These are phyloP conservation scores for Microsporum audouinii DNA, from an alignment of 2,329 filamentous ascomycete genomes.

Conservation along the genomic window DNA sequence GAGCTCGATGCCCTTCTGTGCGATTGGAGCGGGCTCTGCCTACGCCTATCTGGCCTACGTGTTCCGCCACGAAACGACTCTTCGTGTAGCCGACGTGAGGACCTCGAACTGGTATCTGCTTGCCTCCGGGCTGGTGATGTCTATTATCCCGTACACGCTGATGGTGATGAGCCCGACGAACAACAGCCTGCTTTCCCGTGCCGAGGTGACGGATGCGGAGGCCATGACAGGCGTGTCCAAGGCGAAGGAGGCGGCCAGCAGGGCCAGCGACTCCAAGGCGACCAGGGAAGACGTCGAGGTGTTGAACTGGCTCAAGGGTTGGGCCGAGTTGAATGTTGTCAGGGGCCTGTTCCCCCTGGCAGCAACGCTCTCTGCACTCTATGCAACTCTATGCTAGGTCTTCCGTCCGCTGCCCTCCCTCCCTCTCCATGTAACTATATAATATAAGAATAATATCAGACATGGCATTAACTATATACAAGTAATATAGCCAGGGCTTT, in stretches of 20 bases:
- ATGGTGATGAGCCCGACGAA: conserved; percentile 23
- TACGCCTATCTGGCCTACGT: conserved; percentile 33
- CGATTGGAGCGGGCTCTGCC: conserved; percentile 42
- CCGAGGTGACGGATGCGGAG: conserved; percentile 19
- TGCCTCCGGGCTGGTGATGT: conserved; percentile 22
- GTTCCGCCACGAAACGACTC: conserved; percentile 11
- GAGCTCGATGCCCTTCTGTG: conserved; percentile 42
- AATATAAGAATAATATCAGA: not conserved
- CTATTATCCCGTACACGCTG: conserved; percentile 27
- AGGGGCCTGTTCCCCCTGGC: conserved; percentile 11
- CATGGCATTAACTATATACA: too few species aligned
- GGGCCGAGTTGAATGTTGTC: conserved; percentile 10
- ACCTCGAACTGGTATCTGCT: conserved; percentile 17
- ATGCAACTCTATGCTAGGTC: conserved; percentile 9
- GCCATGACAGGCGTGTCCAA: conserved; percentile 12
- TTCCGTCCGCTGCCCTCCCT: not conserved
- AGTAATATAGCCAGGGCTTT: not conserved
- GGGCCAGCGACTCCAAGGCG: conserved; percentile 9
- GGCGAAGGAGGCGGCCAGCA: conserved; percentile 9
- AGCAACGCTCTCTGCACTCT: conserved; percentile 7
- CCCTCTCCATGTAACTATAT: not conserved
- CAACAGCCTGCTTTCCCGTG: conserved; percentile 18
- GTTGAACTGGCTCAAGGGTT: conserved; percentile 13
- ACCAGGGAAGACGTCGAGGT: conserved; percentile 14
- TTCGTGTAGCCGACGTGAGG: conserved; percentile 10